Percentiles rank a stretch among this genome's conserved stretches.
phyloP scores from a whole-genome alignment of 2,329 filamentous ascomycete genomes.

The Leptosphaerulina australis region DNA sequence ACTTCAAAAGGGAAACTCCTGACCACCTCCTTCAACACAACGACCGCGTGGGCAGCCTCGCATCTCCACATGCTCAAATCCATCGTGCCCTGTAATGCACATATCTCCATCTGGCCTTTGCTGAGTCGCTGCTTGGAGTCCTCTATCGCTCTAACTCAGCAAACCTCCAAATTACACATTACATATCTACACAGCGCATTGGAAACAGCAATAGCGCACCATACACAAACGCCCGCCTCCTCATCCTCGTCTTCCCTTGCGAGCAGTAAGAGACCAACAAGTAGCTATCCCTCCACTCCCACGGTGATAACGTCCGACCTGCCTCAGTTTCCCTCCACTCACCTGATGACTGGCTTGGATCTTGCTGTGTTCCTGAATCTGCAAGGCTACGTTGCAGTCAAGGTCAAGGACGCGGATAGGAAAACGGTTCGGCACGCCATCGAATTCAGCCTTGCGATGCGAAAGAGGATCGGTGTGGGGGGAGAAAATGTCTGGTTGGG shows the following conservation, averaged over 20 bases:
- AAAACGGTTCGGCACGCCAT: constrained; percentile 32
- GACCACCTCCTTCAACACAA: constrained; percentile 20
- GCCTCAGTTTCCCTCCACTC: constrained; percentile 11
- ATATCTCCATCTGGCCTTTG: constrained; percentile 26
- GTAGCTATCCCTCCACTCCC: neutral
- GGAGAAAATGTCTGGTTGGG: constrained; percentile 30
- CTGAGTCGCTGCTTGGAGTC: constrained; percentile 30
- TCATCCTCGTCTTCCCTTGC: constrained; percentile 15
- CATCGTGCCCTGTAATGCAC: constrained; percentile 9
- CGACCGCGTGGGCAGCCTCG: constrained; percentile 34
- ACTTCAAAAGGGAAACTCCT: constrained; percentile 16
- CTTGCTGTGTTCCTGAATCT: constrained; percentile 36
- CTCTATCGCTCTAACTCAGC: constrained; percentile 23
- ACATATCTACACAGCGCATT: constrained; percentile 32
- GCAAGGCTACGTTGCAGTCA: constrained; percentile 25
- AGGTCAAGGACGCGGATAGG: constrained; percentile 26
- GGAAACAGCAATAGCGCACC: constrained; percentile 21
- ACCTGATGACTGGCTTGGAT: constrained; percentile 25
- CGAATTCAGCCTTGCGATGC: constrained; percentile 31
- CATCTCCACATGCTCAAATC: constrained; percentile 35
- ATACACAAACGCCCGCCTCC: constrained; percentile 2
- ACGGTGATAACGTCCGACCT: constrained; percentile 7
- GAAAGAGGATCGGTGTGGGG: constrained; percentile 24
- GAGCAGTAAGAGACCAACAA: constrained; percentile 6
- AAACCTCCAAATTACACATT: constrained; percentile 25